phyloP scores from a whole-genome alignment of 768 basidiomycete species.

The Chalciporus pseudorubinellus region DNA sequence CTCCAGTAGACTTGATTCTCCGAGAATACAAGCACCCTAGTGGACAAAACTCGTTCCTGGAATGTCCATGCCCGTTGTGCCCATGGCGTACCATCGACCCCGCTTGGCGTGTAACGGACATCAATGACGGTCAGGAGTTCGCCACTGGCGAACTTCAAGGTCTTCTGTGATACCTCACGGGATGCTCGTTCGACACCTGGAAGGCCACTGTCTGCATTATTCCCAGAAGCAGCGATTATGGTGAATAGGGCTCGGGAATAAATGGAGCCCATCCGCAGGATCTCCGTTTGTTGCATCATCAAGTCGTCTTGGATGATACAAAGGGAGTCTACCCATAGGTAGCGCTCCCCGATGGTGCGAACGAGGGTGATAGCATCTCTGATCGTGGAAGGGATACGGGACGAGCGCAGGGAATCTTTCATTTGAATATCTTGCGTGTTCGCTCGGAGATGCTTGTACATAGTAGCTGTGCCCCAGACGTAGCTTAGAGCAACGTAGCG shows the following conservation, averaged over 20 bases:
- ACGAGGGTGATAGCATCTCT: conserved; percentile 22
- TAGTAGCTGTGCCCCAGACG: conserved; percentile 14
- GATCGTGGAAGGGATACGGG: conserved; percentile 22
- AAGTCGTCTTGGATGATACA: conserved; percentile 23
- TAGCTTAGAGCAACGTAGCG: conserved; percentile 28
- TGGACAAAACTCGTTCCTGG: conserved; percentile 18
- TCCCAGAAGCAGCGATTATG: conserved; percentile 17
- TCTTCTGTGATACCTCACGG: conserved; percentile 5
- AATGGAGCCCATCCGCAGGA: conserved; percentile 20
- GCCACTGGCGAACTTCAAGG: conserved; percentile 4
- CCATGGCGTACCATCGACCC: conserved; percentile 8
- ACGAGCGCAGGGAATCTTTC: background rate
- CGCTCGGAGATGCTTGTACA: conserved; percentile 11
- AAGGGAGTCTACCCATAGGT: conserved; percentile 26
- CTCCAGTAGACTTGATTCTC: conserved; percentile 17
- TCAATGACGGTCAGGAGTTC: conserved; percentile 16
- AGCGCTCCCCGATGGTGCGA: conserved; percentile 19
- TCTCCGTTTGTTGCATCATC: conserved; percentile 16
- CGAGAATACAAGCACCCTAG: conserved; percentile 18
- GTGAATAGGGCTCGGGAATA: conserved; percentile 19
- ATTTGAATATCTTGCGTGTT: conserved; percentile 6
- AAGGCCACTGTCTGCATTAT: conserved; percentile 11
- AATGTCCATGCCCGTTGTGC: conserved; percentile 20
- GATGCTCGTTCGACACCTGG: conserved; percentile 6
- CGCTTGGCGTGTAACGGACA: background rate